phyloP scores from a whole-genome alignment of 2,329 filamentous ascomycete species.

The Xylariaceae sp. region DNA sequence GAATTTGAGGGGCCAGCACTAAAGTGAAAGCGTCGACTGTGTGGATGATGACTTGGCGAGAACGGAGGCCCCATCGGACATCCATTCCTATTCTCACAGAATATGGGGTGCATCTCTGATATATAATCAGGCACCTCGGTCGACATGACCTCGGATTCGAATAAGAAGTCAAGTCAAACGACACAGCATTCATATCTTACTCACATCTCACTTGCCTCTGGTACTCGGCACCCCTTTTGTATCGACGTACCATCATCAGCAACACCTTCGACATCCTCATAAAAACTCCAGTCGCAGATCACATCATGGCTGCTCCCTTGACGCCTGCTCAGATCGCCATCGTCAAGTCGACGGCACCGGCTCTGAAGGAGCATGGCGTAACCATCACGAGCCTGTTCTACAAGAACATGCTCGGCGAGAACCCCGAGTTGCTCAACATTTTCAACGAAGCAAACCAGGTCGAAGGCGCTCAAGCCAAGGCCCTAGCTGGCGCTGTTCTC shows the following conservation, averaged over 20 bases:
- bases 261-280: neutral
- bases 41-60: neutral
- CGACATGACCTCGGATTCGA: neutral
- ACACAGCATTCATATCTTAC: neutral
- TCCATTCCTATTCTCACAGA: neutral
- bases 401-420: constrained; percentile 56
- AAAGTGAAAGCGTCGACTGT: neutral
- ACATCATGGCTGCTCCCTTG: constrained; percentile 42
- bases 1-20: too few relatives aligned
- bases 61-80: neutral
- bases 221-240: neutral
- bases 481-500: constrained; percentile 63
- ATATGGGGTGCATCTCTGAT: neutral
- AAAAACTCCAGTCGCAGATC: neutral
- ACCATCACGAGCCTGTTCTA: constrained; percentile 71
- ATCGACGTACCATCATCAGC: neutral
- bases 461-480: constrained; percentile 62
- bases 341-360: constrained; percentile 72
- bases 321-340: constrained; percentile 60
- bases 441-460: constrained; percentile 68
- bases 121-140: neutral
- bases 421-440: constrained; percentile 62
- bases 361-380: constrained; percentile 62
- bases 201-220: neutral
- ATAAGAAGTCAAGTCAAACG: neutral